Conservation (phyloP, 768 basidiomycete genomes). For the Pleurotus ostreatus region DNA sequence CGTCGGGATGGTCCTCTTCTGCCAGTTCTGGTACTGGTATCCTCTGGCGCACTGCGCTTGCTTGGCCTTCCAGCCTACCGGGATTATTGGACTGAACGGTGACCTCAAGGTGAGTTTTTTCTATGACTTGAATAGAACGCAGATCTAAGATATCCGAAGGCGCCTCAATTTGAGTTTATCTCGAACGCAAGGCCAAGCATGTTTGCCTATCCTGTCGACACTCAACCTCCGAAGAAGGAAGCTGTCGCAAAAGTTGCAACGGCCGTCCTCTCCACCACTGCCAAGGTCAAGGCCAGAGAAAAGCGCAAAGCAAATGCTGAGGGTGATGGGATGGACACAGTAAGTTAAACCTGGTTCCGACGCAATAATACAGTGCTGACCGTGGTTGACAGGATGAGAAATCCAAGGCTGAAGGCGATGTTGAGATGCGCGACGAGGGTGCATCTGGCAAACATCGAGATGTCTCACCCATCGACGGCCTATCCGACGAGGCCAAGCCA, state of each 20-base stretch:
- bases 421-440: conserved; percentile 75
- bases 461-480: conserved; percentile 52
- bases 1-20: conserved; percentile 97
- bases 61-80: conserved; percentile 92
- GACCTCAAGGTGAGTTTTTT: conserved; percentile 63
- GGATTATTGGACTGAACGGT: conserved; percentile 86
- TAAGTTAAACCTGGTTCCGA: conserved; percentile 32
- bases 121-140: neutral
- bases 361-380: conserved; percentile 11
- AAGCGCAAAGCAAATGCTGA: conserved; percentile 88
- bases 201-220: conserved; percentile 87
- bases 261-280: conserved; percentile 95
- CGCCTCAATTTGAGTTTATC: conserved; percentile 89
- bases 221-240: conserved; percentile 91
- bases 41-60: conserved; percentile 92
- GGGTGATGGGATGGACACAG: conserved; percentile 78
- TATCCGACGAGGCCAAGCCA: conserved; percentile 38
- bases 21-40: conserved; percentile 99
- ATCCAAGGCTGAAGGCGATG: conserved; percentile 50
- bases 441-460: conserved; percentile 42
- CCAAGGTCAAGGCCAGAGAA: conserved; percentile 93
- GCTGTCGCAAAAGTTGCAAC: conserved; percentile 87
- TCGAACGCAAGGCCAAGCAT: conserved; percentile 89
- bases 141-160: conserved; percentile 37
- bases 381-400: conserved; percentile 45